Conservation (phyloP, 768 basidiomycete genomes). For the Kwoniella heveanensis region DNA sequence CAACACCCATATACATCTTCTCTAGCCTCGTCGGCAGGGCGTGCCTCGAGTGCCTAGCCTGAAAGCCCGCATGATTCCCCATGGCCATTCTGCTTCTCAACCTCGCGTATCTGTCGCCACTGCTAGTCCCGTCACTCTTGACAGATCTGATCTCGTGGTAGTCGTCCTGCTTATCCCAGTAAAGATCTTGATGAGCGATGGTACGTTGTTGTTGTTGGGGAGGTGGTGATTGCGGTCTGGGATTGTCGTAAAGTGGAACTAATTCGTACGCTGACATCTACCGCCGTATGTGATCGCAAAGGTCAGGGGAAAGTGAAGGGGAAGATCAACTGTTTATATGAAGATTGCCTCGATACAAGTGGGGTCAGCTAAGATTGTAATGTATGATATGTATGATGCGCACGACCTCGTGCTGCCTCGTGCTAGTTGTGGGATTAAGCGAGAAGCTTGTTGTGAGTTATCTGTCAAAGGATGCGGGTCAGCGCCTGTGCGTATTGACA, state of each 20-base stretch:
- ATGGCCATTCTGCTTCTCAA: conserved; percentile 7
- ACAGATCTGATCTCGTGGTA: not conserved
- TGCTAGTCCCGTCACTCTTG: not conserved
- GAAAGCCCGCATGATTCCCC: conserved; percentile 1
- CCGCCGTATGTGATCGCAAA: no score
- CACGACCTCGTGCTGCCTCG: no score
- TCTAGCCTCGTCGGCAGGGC: conserved; percentile 33
- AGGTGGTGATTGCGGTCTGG: not conserved
- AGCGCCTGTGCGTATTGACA: no score
- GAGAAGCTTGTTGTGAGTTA: no score
- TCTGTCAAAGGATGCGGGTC: no score
- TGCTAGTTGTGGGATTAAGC: no score
- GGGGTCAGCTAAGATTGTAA: no score
- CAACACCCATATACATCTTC: conserved; percentile 43
- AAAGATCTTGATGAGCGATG: not conserved
- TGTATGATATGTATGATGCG: no score
- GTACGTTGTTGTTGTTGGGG: not conserved
- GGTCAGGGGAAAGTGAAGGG: not conserved
- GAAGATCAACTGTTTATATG: no score
- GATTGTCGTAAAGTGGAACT: not conserved
- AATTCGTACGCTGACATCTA: not conserved
- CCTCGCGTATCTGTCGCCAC: conserved; percentile 2
- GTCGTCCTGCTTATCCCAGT: not conserved
- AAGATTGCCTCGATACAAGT: no score
- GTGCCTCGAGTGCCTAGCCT: conserved; percentile 8